A percentile compares a stretch with the other conserved stretches of the same genome.
Conservation (phyloP, 1,139 yeast genomes). For the Yamadazyma diddensiae region DNA sequence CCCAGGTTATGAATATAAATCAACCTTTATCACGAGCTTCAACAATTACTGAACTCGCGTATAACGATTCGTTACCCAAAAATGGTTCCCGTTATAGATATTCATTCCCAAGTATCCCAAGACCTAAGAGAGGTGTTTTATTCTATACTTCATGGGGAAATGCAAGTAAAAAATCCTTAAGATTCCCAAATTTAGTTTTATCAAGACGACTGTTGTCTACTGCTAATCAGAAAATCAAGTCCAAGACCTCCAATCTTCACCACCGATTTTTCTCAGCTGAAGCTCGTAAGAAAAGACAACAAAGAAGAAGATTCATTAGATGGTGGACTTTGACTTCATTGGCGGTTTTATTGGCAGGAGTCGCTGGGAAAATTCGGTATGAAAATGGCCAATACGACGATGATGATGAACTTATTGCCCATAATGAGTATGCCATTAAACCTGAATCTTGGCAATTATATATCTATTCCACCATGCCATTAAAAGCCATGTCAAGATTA, state of each 20-base stretch:
- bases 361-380: slow-evolving; percentile 51
- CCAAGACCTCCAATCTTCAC: slow-evolving; percentile 36
- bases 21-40: slow-evolving; percentile 47
- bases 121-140: slow-evolving; percentile 59
- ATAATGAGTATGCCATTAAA: slow-evolving; percentile 46
- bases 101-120: slow-evolving; percentile 58
- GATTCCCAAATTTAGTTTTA: slow-evolving; percentile 25
- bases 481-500: slow-evolving; percentile 83
- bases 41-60: slow-evolving; percentile 31
- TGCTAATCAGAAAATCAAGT: slow-evolving; percentile 37
- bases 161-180: slow-evolving; percentile 16
- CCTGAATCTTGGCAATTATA: slow-evolving; percentile 85
- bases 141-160: slow-evolving; percentile 50
- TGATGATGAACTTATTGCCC: slow-evolving; percentile 30
- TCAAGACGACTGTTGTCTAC: slow-evolving; percentile 36
- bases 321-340: slow-evolving; percentile 73
- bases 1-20: slow-evolving; percentile 34
- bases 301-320: slow-evolving; percentile 51
- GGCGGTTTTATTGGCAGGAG: slow-evolving; percentile 63
- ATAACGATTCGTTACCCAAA: slow-evolving; percentile 14
- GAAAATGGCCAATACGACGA: slow-evolving; percentile 26
- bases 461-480: slow-evolving; percentile 85
- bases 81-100: slow-evolving; percentile 24
- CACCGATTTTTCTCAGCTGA: slow-evolving; percentile 44
- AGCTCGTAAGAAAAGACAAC: slow-evolving; percentile 42